Percentiles rank a stretch among this genome's conserved stretches.
Conservation (phyloP, 2,329 filamentous ascomycete species). For the Chrysoporthe puriensis region DNA sequence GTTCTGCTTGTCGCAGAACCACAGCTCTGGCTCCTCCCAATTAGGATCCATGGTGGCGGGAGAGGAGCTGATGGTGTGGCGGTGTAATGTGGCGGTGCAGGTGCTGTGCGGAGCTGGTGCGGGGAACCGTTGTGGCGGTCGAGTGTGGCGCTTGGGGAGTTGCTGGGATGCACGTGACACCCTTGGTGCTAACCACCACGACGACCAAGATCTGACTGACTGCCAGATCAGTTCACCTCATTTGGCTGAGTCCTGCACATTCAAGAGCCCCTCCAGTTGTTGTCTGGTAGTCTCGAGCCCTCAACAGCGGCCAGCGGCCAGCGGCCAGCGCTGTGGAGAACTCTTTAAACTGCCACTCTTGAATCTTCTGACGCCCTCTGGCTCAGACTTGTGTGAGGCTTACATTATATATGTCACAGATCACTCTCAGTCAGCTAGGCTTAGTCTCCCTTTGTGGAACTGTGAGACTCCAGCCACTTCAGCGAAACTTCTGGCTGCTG, state of each 20-base stretch:
- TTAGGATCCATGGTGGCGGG: slow-evolving; percentile 5
- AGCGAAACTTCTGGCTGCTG: not conserved
- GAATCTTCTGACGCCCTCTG: not conserved
- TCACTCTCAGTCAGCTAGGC: not conserved
- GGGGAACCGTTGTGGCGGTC: not conserved
- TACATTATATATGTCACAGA: not conserved
- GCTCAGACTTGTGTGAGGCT: not conserved
- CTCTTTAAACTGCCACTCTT: not conserved
- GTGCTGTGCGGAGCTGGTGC: too few relatives aligned
- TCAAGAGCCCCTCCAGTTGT: not conserved
- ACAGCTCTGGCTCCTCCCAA: slow-evolving; percentile 4
- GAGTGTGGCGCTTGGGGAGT: not conserved
- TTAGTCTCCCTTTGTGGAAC: too few relatives aligned
- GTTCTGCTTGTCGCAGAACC: slow-evolving; percentile 1
- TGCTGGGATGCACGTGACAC: not conserved
- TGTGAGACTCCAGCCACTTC: not conserved
- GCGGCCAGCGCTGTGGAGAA: not conserved
- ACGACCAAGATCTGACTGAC: not conserved
- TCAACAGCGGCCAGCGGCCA: not conserved
- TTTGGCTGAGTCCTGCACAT: too few relatives aligned
- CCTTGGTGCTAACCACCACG: not conserved
- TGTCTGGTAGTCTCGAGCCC: too few relatives aligned
- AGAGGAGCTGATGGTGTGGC: not conserved
- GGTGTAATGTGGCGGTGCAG: not conserved
- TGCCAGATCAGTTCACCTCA: not conserved